Conservation (phyloP, 306 rosid genomes). For the Inga leiocalycina region DNA sequence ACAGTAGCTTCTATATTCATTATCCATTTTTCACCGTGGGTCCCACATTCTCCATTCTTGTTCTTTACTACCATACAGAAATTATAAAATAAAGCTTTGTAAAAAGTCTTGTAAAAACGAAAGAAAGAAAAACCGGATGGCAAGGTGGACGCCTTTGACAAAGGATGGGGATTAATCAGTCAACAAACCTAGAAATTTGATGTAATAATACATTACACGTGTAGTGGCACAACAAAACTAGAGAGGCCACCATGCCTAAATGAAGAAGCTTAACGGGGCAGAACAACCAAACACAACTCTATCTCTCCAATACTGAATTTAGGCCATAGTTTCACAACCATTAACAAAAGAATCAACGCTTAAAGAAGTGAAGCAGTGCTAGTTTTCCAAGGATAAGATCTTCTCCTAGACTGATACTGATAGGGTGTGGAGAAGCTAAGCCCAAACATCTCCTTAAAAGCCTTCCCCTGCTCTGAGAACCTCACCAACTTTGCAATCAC, state of each 20-base stretch:
- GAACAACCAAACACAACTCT: background rate
- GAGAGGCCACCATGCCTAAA: background rate
- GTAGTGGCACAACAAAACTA: constrained; percentile 22
- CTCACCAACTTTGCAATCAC: constrained; percentile 81
- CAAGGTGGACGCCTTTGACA: background rate
- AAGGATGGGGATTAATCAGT: background rate
- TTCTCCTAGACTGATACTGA: constrained; percentile 48
- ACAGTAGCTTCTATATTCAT: no score
- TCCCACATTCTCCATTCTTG: background rate
- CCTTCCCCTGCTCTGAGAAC: constrained; percentile 75
- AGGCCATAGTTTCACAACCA: constrained; percentile 12
- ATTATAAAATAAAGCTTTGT: background rate
- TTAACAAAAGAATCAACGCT: background rate
- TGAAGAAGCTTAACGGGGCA: constrained; percentile 10
- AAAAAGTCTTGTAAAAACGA: background rate
- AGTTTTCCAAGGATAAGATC: constrained; percentile 71
- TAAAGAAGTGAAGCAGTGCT: constrained; percentile 53
- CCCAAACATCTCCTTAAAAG: constrained; percentile 93
- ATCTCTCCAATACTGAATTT: background rate
- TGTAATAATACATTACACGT: background rate
- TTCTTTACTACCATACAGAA: background rate
- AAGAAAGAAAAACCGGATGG: background rate
- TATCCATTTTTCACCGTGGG: background rate
- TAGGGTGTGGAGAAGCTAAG: constrained; percentile 84
- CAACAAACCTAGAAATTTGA: background rate